Evolutionary conservation across 371 early-diverging fungal species (phyloP), one percentile per base, ranked within the genome.

Genomic region (Mortierella sp.): DNA sequence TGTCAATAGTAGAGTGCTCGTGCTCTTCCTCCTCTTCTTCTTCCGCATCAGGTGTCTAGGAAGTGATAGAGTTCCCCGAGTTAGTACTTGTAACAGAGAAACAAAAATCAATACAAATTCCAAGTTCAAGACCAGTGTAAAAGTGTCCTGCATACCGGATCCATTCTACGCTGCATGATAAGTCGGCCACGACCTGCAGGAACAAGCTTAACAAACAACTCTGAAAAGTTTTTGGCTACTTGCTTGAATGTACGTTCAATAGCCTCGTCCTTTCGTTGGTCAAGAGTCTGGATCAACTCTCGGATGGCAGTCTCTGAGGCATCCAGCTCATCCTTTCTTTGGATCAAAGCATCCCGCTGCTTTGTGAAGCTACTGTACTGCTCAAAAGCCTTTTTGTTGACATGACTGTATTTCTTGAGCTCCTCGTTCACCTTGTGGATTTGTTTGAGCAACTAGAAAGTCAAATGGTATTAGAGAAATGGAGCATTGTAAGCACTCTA

Each of bases 351-450:
- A 57, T 97, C 96, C 23, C 93, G 89, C 74, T 98, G 98, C 67
- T 93, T 91, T 2, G 94, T 94, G 72, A 98, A 99, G 75, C 93
- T 93, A 70, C 83, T 90, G 80, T 93, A 97, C 84, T 99, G 99
- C 83, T 99, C 98, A 82, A 93, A 93, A 9, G 99, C 99, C 82
- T 97, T 97, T 83, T 97, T 97, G 87, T 99, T 99, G 64, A 99
- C 97, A 74, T 98, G 98, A 19, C 91, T 89, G 74, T 91, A 97
- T 81, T 91, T 89, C 66, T 95, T 94, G 37, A 98, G 83, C 18
- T 84, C 86, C 62, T 96, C 96, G 71, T 97, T 96, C 60, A 90
- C 88, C 56, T 87, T 86, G 74, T 95, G 94, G 53, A 99, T 87
- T 61, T 85, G 83, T 69, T 88, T 90, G 45, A 96, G 73, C 21